Evolutionary conservation across 1,284 basidiomycete genomes (phyloP), one percentile per base, ranked within the genome.

Genomic region (Leccinum solheimii): DNA sequence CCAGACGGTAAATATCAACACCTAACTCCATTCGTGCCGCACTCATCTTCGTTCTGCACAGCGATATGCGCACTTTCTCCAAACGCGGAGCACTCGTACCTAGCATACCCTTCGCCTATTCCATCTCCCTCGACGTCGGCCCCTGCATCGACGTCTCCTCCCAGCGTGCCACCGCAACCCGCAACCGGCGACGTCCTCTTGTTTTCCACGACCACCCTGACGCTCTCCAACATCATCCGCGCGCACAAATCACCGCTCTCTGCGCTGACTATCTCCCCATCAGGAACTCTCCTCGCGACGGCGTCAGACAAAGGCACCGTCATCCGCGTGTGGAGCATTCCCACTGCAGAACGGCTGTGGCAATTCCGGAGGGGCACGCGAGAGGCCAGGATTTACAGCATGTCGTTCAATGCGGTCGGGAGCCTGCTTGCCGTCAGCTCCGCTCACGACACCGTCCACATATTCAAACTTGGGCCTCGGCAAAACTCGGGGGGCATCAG

Each of bases 301-400:
- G 90, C 95, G 10, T 93, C 90, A 0, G 95, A 97, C 63, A 98
- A 98, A 73, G 97, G 97, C 1, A 99, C 97, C 1, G 94, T 99
- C 66, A 97, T 99, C 62, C 87, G 97, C 50, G 95, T 99, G 3
- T 99, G 96, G 84, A 87, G 86, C 57, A 82, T 98, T 5, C 97
- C 97, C 0, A 87, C 89, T 14, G 94, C 94, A 1, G 94, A 97
- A 78, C 95, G 95, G 76, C 75, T 98, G 56, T 95, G 94, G 77
- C 96, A 99, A 76, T 99, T 99, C 80, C 80, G 97, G 10, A 78
- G 97, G 58, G 97, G 97, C 2, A 91, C 91, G 40, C 84, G 95
- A 53, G 91, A 92, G 63, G 88, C 95, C 3, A 81, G 84, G 71
- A 98, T 99, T 69, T 94, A 92, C 71, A 92, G 88, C 52, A 92